Evolutionary conservation across 768 basidiomycete genomes (phyloP).

Genomic region (Podaxis sp.): DNA sequence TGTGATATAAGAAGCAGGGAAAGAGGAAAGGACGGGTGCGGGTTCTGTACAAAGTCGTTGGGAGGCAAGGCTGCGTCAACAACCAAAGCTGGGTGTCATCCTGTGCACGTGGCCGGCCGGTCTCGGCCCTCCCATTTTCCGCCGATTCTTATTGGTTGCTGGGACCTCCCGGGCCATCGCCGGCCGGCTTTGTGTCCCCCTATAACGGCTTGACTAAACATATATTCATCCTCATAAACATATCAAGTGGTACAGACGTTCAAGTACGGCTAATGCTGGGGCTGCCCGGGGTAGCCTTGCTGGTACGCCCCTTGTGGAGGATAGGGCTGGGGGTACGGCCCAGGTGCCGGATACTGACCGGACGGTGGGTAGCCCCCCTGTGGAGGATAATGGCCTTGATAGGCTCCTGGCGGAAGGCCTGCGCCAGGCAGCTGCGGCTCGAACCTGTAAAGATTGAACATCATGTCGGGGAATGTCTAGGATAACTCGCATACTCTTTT

Average conservation of each 20-base stretch:
- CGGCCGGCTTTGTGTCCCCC: not conserved
- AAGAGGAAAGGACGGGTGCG: conserved; percentile 28
- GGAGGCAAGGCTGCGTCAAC: conserved; percentile 36
- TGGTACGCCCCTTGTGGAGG: conserved; percentile 6
- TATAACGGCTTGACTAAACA: not conserved
- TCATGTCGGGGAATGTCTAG: not conserved
- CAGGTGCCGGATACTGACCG: not conserved
- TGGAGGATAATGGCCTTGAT: conserved; percentile 15
- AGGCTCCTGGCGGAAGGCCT: conserved; percentile 3
- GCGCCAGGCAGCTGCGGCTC: conserved; percentile 20
- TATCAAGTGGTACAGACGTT: not conserved
- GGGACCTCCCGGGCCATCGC: not conserved
- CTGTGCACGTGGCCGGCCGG: conserved; percentile 30
- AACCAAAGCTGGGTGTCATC: conserved; percentile 27
- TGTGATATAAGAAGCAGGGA: conserved; percentile 27
- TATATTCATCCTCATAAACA: not conserved
- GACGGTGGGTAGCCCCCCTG: conserved; percentile 11
- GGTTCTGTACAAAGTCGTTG: conserved; percentile 32
- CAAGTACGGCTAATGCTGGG: not conserved
- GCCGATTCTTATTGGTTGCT: conserved; percentile 7
- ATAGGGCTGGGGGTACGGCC: conserved; percentile 4
- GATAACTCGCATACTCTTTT: conserved; percentile 47
- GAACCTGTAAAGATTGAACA: conserved; percentile 20
- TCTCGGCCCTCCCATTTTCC: not conserved
- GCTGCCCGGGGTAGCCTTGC: conserved; percentile 7